Evolutionary conservation across 2,329 filamentous ascomycete genomes (phyloP).

Genomic region (Xylaria hypoxylon): DNA sequence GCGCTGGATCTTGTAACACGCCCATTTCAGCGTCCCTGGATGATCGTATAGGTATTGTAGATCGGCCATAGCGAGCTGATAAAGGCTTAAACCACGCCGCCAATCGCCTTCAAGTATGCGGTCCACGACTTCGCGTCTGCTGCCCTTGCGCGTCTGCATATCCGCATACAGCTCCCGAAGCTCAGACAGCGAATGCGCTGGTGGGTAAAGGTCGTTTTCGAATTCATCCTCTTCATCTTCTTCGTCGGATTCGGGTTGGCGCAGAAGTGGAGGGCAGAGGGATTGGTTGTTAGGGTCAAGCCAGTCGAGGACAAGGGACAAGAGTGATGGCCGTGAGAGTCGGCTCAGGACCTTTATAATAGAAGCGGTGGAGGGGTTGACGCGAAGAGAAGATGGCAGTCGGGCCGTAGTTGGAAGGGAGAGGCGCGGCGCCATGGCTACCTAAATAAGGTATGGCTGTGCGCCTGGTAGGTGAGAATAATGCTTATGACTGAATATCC

Average conservation of each 20-base stretch:
- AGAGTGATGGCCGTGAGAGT: slow-evolving; percentile 77
- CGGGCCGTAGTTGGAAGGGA: slow-evolving; percentile 78
- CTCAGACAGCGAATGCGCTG: slow-evolving; percentile 72
- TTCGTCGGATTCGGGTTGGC: slow-evolving; percentile 56
- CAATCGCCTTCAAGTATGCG: slow-evolving; percentile 76
- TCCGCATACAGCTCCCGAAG: slow-evolving; percentile 74
- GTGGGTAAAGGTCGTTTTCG: slow-evolving; percentile 74
- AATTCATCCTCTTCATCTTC: slow-evolving; percentile 68
- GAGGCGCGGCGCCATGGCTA: slow-evolving; percentile 62
- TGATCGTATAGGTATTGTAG: slow-evolving; percentile 74
- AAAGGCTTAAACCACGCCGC: slow-evolving; percentile 72
- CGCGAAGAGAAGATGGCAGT: slow-evolving; percentile 76
- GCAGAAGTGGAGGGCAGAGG: slow-evolving; percentile 70
- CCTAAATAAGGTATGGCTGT: background rate
- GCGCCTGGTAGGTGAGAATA: slow-evolving; percentile 6
- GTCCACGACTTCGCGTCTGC: slow-evolving; percentile 71
- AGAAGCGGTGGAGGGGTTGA: slow-evolving; percentile 72
- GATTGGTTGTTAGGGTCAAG: slow-evolving; percentile 74
- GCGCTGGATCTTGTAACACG: slow-evolving; percentile 68
- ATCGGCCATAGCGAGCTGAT: slow-evolving; percentile 77
- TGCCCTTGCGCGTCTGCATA: slow-evolving; percentile 70
- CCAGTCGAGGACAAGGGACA: slow-evolving; percentile 82
- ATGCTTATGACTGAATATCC: background rate
- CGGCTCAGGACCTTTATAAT: slow-evolving; percentile 75
- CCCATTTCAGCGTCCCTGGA: slow-evolving; percentile 73